Conservation (phyloP, 2,329 filamentous ascomycete species). For the Zymoseptoria passerinii region DNA sequence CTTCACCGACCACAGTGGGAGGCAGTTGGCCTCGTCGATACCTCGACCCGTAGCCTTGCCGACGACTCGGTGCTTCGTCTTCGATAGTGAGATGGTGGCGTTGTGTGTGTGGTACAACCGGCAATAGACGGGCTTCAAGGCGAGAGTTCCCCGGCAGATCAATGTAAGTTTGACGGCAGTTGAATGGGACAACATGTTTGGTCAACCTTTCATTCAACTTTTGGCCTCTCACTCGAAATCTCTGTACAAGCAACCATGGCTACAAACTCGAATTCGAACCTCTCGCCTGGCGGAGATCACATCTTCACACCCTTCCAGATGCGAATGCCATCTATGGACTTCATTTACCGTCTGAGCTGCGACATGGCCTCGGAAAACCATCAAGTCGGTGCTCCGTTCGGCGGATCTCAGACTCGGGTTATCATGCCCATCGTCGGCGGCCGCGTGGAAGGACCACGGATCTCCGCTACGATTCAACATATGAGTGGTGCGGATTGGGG, state of each 20-base stretch:
- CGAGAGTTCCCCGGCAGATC: not conserved
- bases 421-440: slow-evolving; percentile 19
- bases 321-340: slow-evolving; percentile 15
- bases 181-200: not conserved
- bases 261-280: not conserved
- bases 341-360: slow-evolving; percentile 19
- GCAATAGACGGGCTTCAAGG: not conserved
- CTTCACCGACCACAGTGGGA: too few relatives aligned
- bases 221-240: not conserved
- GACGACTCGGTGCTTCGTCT: not conserved
- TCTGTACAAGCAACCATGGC: not conserved
- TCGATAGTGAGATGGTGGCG: not conserved
- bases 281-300: slow-evolving; percentile 3
- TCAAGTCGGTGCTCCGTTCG: slow-evolving; percentile 13
- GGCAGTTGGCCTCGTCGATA: too few relatives aligned
- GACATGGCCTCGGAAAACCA: slow-evolving; percentile 15
- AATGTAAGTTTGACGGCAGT: not conserved
- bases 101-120: not conserved
- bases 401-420: slow-evolving; percentile 8
- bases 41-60: too few relatives aligned
- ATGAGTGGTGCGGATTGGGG: slow-evolving; percentile 21
- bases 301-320: slow-evolving; percentile 2
- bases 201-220: too few relatives aligned
- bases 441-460: slow-evolving; percentile 13
- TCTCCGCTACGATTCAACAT: slow-evolving; percentile 14